Evolutionary conservation across 2,329 filamentous ascomycete species (phyloP), one percentile per base, ranked within the genome.

Genomic region (Salinomyces thailandicus): DNA sequence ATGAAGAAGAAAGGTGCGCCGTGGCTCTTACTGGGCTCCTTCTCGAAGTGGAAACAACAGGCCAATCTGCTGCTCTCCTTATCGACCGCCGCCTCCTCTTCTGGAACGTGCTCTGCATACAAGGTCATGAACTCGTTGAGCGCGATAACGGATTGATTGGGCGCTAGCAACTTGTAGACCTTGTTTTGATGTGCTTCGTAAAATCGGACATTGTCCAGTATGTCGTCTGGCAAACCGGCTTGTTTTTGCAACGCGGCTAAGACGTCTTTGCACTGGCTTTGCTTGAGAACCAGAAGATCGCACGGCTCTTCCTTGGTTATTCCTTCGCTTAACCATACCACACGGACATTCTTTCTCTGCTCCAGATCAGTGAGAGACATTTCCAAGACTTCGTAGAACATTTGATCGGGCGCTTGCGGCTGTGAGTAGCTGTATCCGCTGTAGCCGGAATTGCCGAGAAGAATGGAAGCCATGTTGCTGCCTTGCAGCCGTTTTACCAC

Each of bases 351-450:
- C 67, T 93, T 95, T 67, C 93, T 91, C 38, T 84, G 91, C 55
- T 98, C 91, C 29, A 93, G 71, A 60, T 98, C 93, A 16, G 84
- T 82, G 31, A 98, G 64, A 52, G 85, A 94, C 68, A 95, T 93
- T 45, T 98, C 91, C 27, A 98, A 66, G 18, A 96, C 76, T 59
- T 98, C 91, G 55, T 87, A 98, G 59, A 80, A 96, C 35, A 98
- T 68, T 1, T 81, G 76, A 60, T 96, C 89, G 11, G 51, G 44
- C 15, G 52, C 46, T 14, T 72, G 64, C 19, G 72, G 77, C 38
- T 66, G 59, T 42, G 73, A 73, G 48, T 78, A 82, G 34, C 80
- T 72, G 47, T 85, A 81, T 8, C 72, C 72, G 46, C 77, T 77
- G 36, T 83, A 84, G 35, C 79, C 75, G n/a, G 19, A 27, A 5